Evolutionary conservation across 106 monocot genomes (phyloP).

Genomic region (Dioscorea dumetorum): DNA sequence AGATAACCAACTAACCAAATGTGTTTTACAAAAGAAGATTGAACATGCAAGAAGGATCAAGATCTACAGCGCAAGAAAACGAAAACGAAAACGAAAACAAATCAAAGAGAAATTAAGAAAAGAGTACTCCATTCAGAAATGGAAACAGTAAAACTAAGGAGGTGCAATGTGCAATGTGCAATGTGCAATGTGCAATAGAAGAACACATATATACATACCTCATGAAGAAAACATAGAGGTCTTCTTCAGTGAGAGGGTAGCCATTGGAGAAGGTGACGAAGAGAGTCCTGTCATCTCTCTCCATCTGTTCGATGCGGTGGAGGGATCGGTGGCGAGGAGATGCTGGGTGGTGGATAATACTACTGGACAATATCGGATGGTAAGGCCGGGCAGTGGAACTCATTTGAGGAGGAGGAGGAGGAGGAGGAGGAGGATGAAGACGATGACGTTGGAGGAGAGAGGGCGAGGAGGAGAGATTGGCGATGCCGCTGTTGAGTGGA

Average conservation of each 20-base stretch:
- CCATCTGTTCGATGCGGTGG: slow-evolving; percentile 3
- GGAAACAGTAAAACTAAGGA: no score
- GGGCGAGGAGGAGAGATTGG: background rate
- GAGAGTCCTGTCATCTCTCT: slow-evolving; percentile 59
- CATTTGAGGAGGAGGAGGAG: background rate
- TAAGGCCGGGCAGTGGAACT: no score
- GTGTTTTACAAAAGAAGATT: background rate
- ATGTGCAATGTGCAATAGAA: no score
- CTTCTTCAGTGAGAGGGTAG: slow-evolving; percentile 49
- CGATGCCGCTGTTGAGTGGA: background rate
- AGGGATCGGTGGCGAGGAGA: background rate
- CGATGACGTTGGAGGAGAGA: background rate
- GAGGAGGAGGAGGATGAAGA: background rate
- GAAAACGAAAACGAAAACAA: no score
- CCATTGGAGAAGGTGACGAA: slow-evolving; percentile 92
- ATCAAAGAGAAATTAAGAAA: no score
- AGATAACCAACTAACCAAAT: no score
- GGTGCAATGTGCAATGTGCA: no score
- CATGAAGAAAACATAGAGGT: slow-evolving; percentile 48
- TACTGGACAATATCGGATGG: no score
- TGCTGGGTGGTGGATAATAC: background rate
- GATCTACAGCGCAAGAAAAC: no score
- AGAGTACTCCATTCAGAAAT: no score
- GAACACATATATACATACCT: no score
- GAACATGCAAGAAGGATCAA: background rate